phyloP scores from a whole-genome alignment of 139 green algal species.

The Tetradesmus lagerheimii region DNA sequence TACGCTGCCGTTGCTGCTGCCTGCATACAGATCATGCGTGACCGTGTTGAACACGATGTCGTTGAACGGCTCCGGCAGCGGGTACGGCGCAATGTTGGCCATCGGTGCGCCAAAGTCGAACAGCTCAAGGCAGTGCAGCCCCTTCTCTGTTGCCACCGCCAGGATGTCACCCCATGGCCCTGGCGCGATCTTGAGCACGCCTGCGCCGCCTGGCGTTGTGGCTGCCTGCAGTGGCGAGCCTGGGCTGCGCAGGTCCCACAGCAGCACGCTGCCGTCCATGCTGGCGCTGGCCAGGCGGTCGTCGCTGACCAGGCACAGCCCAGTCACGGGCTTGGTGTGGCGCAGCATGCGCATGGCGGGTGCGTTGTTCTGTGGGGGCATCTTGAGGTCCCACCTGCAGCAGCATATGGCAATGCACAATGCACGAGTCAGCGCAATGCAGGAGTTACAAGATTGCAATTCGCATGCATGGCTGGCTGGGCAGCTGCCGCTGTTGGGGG shows the following conservation, averaged over 20 bases:
- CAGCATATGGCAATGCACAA: background rate
- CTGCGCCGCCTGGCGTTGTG: background rate
- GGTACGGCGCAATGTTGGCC: background rate
- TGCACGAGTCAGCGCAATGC: background rate
- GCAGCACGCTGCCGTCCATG: slow-evolving; percentile 36
- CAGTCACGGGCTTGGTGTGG: slow-evolving; percentile 27
- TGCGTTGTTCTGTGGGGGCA: background rate
- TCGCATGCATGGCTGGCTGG: background rate
- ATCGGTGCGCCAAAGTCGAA: slow-evolving; percentile 33
- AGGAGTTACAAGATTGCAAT: background rate
- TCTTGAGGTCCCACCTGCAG: slow-evolving; percentile 40
- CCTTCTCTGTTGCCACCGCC: slow-evolving; percentile 26
- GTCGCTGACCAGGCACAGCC: slow-evolving; percentile 12
- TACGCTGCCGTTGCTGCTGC: background rate
- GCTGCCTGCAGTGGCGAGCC: background rate
- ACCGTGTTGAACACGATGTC: slow-evolving; percentile 41
- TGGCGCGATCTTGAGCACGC: background rate
- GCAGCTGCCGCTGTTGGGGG: no score
- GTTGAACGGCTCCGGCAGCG: slow-evolving; percentile 17
- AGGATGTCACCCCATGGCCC: slow-evolving; percentile 40
- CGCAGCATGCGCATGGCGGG: background rate
- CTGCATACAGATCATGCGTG: slow-evolving; percentile 41
- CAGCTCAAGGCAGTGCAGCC: slow-evolving; percentile 43
- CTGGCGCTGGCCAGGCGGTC: slow-evolving; percentile 29
- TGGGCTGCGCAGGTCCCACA: slow-evolving; percentile 28